Conservation (phyloP, 495 filamentous ascomycete genomes). For the Penicillium bovifimosum region DNA sequence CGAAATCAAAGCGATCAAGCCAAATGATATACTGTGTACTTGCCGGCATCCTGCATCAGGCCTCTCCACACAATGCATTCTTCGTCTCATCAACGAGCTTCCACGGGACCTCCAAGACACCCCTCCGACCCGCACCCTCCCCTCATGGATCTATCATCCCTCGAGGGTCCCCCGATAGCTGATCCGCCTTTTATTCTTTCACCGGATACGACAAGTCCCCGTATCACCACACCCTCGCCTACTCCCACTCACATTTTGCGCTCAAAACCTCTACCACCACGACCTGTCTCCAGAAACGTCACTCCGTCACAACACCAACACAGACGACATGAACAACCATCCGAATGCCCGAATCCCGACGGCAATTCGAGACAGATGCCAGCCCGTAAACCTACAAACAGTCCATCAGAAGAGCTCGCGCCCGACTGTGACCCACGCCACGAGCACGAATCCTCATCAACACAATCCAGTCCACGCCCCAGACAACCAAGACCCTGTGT, state of each 20-base stretch:
- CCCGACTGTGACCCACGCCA: not conserved
- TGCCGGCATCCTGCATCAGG: not conserved
- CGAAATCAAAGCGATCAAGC: not conserved
- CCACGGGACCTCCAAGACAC: not conserved
- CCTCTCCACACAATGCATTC: not conserved
- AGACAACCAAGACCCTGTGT: not conserved
- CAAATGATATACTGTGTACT: not conserved
- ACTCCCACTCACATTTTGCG: constrained; percentile 10
- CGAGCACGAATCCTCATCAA: not conserved
- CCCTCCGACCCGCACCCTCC: not conserved
- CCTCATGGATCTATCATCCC: constrained; percentile 34
- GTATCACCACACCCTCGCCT: constrained; percentile 4
- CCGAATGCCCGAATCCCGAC: not conserved
- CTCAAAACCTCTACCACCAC: constrained; percentile 15
- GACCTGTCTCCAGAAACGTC: constrained; percentile 10
- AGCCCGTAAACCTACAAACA: constrained; percentile 1
- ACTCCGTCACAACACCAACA: not conserved
- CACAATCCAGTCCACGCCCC: not conserved
- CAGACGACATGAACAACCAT: not conserved
- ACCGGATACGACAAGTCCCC: not conserved
- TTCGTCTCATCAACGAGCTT: not conserved
- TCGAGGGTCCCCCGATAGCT: constrained; percentile 33
- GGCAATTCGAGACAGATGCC: not conserved
- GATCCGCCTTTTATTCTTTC: constrained; percentile 12
- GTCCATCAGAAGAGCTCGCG: not conserved